Conservation (phyloP, 2,329 filamentous ascomycete species). For the Neonectria faginata region DNA sequence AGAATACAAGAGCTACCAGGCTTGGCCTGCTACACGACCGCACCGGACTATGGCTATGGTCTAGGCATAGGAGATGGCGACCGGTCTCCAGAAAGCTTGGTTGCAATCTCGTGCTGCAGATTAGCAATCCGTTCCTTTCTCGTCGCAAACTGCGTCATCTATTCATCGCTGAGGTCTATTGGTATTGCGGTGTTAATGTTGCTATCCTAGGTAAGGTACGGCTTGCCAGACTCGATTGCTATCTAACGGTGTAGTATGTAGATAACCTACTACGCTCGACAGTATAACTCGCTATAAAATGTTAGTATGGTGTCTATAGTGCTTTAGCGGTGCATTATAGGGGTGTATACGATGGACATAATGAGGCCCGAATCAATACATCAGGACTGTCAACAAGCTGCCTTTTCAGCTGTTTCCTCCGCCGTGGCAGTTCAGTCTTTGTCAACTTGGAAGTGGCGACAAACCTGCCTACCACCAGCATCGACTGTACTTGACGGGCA, state of each 20-base stretch:
- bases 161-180: constrained; percentile 33
- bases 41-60: constrained; percentile 32
- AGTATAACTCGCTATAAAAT: constrained; percentile 31
- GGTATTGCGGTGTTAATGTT: constrained; percentile 32
- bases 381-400: too few species aligned
- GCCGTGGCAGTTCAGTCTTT: too few species aligned
- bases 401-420: too few species aligned
- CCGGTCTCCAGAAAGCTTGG: constrained; percentile 17
- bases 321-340: constrained; percentile 31
- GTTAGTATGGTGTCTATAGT: constrained; percentile 29
- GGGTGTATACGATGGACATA: constrained; percentile 30
- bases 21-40: constrained; percentile 30
- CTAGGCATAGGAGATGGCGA: constrained; percentile 26
- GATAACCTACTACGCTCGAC: constrained; percentile 31
- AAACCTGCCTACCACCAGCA: too few species aligned
- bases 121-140: constrained; percentile 10
- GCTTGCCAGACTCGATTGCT: constrained; percentile 32
- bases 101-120: constrained; percentile 23
- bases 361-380: not conserved
- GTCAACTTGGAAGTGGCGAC: too few species aligned
- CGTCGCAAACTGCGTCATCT: constrained; percentile 24
- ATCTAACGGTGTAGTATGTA: constrained; percentile 34
- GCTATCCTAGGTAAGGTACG: constrained; percentile 35
- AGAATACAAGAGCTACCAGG: constrained; percentile 33
- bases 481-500: too few species aligned